phyloP scores from a whole-genome alignment of 768 basidiomycete genomes.

The Termitomyces sp. region DNA sequence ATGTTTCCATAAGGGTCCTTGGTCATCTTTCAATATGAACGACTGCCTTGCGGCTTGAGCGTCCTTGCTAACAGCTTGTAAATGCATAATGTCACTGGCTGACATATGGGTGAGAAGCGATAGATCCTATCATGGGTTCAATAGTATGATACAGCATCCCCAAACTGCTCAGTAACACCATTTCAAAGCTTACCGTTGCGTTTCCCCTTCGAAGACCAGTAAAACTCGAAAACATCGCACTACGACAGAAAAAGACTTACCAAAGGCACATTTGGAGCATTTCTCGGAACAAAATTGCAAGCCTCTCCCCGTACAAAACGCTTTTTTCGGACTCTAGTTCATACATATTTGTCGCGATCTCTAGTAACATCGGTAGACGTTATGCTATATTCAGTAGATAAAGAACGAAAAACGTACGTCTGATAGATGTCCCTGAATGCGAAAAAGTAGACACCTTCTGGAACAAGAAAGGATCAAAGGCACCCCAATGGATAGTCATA shows the following conservation, averaged over 20 bases:
- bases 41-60: conserved; percentile 71
- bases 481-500: conserved; percentile 61
- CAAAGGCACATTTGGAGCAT: conserved; percentile 91
- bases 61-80: conserved; percentile 81
- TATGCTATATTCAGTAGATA: neutral
- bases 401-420: conserved; percentile 45
- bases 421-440: conserved; percentile 71
- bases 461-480: conserved; percentile 76
- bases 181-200: conserved; percentile 59
- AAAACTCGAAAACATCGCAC: neutral
- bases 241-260: conserved; percentile 27
- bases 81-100: conserved; percentile 71
- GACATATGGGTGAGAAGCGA: conserved; percentile 86
- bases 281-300: conserved; percentile 67
- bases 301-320: conserved; percentile 45
- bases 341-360: conserved; percentile 69
- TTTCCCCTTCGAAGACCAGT: conserved; percentile 67
- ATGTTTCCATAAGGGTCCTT: conserved; percentile 68
- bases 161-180: neutral
- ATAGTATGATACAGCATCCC: neutral
- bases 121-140: conserved; percentile 58
- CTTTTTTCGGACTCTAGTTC: conserved; percentile 53
- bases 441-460: conserved; percentile 83
- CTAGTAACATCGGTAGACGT: conserved; percentile 27
- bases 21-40: conserved; percentile 84